Evolutionary conservation across 169 alveolate genomes (phyloP), one percentile per base, ranked within the genome.

Genomic region (Babesia divergens): DNA sequence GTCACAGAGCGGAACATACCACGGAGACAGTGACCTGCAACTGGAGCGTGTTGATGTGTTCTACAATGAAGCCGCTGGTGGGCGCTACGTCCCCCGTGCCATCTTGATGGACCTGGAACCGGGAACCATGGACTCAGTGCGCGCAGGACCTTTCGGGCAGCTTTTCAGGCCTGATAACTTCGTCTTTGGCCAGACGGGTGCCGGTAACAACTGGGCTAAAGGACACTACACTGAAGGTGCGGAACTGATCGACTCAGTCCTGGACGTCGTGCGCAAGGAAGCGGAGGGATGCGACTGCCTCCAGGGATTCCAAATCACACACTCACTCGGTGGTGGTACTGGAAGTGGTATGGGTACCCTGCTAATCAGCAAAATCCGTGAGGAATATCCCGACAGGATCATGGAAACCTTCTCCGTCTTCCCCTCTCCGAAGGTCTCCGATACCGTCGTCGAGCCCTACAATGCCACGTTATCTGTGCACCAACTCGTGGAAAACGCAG

Each of bases 161-260:
- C 92, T 97, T 50, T 97, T 96, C 94, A 87, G 99, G 69, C 99
- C 99, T 14, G 99, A 97, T 80, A 96, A 96, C 97, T 97, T 95
- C 84, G 98, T 97, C 40, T 97, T 96, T 89, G 99, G 99, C n/a
- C 97, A 96, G 86, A 92, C 98, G 43, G 99, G 99, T 46, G 99
- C 99, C 29, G 99, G 99, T 40, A 97, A 97, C 93, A 97, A 95
- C 89, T 97, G 99, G 99, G 99, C 99, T 64, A 97, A 96, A 84
- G 99, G 99, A 43, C 99, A 97, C 77, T 97, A 97, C 91, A 97
- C 99, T 20, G 99, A 97, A 89, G 99, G 99, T 59, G 99, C 99
- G 43, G 99, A 96, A 91, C 94, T 97, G 54, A 94, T 97, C 47
- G 99, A 97, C 89, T 92, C 98, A 50, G 99, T 97, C 71, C 89